These are phyloP conservation scores for Gossypium sturtianum DNA, from an alignment of 345 rosid species.

Conservation along the genomic window DNA sequence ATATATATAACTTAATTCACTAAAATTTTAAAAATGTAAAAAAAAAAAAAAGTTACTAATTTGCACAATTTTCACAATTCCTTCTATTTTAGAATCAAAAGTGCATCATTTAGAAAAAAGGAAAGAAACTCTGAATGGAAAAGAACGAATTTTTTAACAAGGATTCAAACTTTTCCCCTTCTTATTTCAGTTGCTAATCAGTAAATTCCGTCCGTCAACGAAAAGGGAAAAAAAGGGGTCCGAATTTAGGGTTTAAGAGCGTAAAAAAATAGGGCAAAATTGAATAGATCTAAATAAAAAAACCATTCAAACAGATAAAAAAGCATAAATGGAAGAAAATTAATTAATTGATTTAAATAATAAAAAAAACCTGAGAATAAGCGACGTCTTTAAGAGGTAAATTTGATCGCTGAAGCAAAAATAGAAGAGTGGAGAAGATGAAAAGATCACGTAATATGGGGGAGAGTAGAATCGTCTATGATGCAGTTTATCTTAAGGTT, in stretches of 20 bases:
- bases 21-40: background rate
- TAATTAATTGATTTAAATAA: background rate
- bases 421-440: background rate
- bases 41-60: background rate
- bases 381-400: background rate
- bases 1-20: background rate
- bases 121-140: background rate
- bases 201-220: background rate
- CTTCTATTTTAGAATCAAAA: background rate
- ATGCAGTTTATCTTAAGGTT: background rate
- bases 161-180: background rate
- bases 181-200: background rate
- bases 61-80: background rate
- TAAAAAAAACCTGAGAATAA: background rate
- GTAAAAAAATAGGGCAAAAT: background rate
- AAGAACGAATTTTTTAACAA: background rate
- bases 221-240: background rate
- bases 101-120: no score
- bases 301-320: background rate
- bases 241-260: background rate
- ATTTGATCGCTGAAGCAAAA: background rate
- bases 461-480: background rate
- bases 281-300: background rate
- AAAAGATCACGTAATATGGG: background rate
- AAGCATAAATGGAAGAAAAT: background rate